Evolutionary conservation across 495 filamentous ascomycete genomes (phyloP).

Genomic region (Talaromyces adpressus): DNA sequence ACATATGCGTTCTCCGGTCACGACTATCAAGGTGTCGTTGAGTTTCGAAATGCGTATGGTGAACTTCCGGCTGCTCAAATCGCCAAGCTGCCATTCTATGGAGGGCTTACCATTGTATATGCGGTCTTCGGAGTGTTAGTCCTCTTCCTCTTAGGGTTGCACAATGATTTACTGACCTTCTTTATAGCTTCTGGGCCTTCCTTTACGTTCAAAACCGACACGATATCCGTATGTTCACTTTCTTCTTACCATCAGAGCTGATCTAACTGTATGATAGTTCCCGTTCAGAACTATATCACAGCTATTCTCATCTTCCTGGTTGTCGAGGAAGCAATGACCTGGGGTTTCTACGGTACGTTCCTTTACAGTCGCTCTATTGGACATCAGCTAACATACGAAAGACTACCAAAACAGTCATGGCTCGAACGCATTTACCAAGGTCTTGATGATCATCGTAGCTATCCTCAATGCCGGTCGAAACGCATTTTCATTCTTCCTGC

Average conservation of each 20-base stretch:
- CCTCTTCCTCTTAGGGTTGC: background rate
- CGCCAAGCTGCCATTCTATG: conserved; percentile 96
- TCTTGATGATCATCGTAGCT: conserved; percentile 80
- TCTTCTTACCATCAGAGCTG: background rate
- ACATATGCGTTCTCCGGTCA: conserved; percentile 55
- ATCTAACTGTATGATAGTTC: conserved; percentile 50
- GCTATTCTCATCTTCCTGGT: conserved; percentile 93
- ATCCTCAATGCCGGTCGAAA: conserved; percentile 90
- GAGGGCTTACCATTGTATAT: conserved; percentile 89
- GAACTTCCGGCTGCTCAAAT: conserved; percentile 94
- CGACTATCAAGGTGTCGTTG: conserved; percentile 72
- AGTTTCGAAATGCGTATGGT: conserved; percentile 92
- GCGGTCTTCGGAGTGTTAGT: conserved; percentile 70
- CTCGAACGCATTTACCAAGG: conserved; percentile 69
- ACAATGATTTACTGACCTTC: background rate
- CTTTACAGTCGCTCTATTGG: background rate
- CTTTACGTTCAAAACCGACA: conserved; percentile 89
- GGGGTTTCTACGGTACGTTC: conserved; percentile 75
- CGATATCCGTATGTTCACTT: conserved; percentile 64
- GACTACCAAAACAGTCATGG: conserved; percentile 91
- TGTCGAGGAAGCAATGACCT: conserved; percentile 94
- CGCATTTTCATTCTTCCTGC: conserved; percentile 96
- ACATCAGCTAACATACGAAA: conserved; percentile 18
- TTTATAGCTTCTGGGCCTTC: conserved; percentile 78
- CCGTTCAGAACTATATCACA: conserved; percentile 99